These are phyloP conservation scores for Boechera retrofracta DNA, from an alignment of 345 rosid species.

Conservation along the genomic window DNA sequence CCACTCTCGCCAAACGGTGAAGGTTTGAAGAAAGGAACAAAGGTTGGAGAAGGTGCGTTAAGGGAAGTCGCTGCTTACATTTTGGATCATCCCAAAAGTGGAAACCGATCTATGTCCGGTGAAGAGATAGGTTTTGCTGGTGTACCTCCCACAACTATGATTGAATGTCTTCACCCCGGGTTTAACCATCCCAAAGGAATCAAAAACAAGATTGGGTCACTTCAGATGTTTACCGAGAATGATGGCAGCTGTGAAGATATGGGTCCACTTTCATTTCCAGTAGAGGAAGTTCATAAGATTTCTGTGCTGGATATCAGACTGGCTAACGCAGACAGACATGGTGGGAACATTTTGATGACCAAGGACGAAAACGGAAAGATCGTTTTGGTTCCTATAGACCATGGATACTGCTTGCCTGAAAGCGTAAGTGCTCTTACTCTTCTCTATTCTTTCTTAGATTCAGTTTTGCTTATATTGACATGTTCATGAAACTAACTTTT, in stretches of 20 bases:
- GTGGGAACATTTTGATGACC: conserved; percentile 75
- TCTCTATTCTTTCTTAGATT: not conserved
- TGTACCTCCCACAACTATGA: conserved; percentile 80
- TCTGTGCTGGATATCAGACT: conserved; percentile 86
- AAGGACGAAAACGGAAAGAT: conserved; percentile 55
- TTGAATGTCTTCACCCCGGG: conserved; percentile 72
- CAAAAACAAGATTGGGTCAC: conserved; percentile 68
- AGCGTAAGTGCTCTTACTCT: conserved; percentile 52
- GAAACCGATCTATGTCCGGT: conserved; percentile 36
- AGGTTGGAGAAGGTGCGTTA: conserved; percentile 83
- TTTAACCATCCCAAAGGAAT: conserved; percentile 68
- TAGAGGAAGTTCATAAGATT: conserved; percentile 84
- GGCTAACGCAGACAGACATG: conserved; percentile 91
- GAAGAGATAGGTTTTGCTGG: conserved; percentile 74
- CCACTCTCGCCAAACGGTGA: conserved; percentile 72
- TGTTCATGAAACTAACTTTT: conserved; percentile 15
- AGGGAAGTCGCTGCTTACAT: conserved; percentile 91
- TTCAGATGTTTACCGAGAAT: conserved; percentile 81
- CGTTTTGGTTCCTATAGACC: conserved; percentile 78
- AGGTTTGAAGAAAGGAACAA: conserved; percentile 92
- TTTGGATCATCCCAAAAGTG: conserved; percentile 71
- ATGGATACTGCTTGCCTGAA: conserved; percentile 94
- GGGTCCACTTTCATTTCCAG: conserved; percentile 77
- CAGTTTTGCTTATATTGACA: not conserved
- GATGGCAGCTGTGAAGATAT: conserved; percentile 88